Percentiles rank a stretch among this genome's conserved stretches.
phyloP scores from a whole-genome alignment of 2,329 filamentous ascomycete genomes.

The Aspergillus floridensis region DNA sequence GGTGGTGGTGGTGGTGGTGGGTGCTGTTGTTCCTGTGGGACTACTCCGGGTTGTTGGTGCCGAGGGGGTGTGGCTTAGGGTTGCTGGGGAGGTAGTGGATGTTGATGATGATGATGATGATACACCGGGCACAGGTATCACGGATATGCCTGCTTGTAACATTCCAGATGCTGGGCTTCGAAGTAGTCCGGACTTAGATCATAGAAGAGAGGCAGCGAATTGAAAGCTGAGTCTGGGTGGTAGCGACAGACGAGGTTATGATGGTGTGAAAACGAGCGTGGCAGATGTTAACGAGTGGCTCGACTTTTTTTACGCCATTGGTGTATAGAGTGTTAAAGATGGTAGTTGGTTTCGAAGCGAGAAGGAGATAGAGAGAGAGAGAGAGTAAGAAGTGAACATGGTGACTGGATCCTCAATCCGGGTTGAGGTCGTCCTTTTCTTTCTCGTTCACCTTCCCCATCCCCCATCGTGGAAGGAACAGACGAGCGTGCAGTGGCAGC shows the following conservation, averaged over 20 bases:
- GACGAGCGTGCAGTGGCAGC: not conserved
- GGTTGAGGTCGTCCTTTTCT: not conserved
- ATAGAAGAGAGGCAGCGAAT: not conserved
- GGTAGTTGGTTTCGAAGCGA: constrained; percentile 1
- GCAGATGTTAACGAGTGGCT: constrained; percentile 9
- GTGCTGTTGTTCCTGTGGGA: no score
- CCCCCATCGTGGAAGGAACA: constrained; percentile 13
- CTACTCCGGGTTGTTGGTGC: not conserved
- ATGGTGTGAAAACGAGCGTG: constrained; percentile 17
- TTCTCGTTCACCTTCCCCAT: no score
- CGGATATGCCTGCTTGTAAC: constrained; percentile 9
- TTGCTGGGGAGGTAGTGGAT: no score
- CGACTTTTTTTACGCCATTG: constrained; percentile 15
- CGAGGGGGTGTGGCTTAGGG: not conserved
- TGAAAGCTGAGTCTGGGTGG: not conserved
- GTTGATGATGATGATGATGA: not conserved
- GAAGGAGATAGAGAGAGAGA: constrained; percentile 3
- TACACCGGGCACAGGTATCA: not conserved
- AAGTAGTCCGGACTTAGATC: no score
- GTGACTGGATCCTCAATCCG: not conserved
- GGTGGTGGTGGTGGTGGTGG: no score
- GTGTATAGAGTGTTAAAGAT: constrained; percentile 9
- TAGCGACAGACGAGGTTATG: constrained; percentile 1
- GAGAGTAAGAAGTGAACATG: constrained; percentile 1
- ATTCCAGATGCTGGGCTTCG: constrained; percentile 1